Base-by-base conservation (phyloP, 2,329 filamentous ascomycete species). In the Aaosphaeria pasadenensis region DNA sequence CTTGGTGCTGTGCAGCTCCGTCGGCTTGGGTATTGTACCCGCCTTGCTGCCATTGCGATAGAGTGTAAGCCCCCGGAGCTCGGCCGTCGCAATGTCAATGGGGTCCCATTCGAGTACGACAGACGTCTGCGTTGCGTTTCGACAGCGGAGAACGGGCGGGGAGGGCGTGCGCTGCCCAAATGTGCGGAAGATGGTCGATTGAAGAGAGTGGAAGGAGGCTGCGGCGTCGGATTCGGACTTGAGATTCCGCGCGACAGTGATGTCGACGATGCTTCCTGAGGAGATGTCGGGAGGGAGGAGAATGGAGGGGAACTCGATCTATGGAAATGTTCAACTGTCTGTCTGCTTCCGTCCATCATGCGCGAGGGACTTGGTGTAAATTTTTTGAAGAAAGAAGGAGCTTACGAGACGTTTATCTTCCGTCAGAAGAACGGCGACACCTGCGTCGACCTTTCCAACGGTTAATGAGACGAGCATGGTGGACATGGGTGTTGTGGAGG, bases 271-370 rank as follows among this genome's bases (percentile, higher is more conserved):
- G 70, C 89, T 95, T 60, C 94, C 94, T 11, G 91, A 96, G 53
- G 89, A 86, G 72, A 99, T 99, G 70, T 96, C 91, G 53, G 89
- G 88, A 1, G 94, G 94, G 11, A 99, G 86, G 43, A 99, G 88
- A 57, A 99, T 96, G 42, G 94, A 97, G 33, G 94, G 94, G 67
- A 99, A 99, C 71, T 99, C 94, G 70, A 99, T 97, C 92, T 97
- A 70, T 31, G 54, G 53, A 58, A 54, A 55, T 53, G 39, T 45
- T 45, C 55, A 58, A 49, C 53, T 51, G 53, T 59, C 48, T 46
- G 54, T 48, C 32, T 52, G 57, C 51, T 56, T 51, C 17, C 17
- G 3, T 24, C 17, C 33, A 9, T 36, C 9, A 36, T 9, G 33
- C 33, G 33, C 33, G 4, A 36, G 7, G 7, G 33, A 3, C 9